These are phyloP conservation scores for Zoysia matrella DNA, from an alignment of 202 grass and related monocot species.

Conservation along the genomic window DNA sequence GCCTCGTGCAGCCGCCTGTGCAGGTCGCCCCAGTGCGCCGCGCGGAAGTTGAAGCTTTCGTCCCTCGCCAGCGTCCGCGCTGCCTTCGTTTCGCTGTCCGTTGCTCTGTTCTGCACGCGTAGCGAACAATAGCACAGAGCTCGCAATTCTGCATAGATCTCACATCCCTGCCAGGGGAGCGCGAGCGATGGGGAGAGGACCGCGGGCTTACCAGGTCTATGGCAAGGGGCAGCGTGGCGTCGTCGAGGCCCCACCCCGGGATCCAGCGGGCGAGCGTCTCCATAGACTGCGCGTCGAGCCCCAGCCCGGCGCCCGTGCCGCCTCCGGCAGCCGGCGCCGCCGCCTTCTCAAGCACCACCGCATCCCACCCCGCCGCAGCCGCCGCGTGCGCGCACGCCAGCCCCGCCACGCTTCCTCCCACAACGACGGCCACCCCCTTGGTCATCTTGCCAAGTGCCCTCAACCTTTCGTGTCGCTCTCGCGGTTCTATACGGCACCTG, in stretches of 20 bases:
- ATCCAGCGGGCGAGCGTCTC: conserved; percentile 68
- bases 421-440: conserved; percentile 60
- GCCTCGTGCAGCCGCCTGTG: conserved; percentile 3
- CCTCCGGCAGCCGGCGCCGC: conserved; percentile 49
- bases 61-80: conserved; percentile 71
- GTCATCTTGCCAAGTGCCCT: conserved; percentile 20
- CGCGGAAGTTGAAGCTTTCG: conserved; percentile 62
- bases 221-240: conserved; percentile 59
- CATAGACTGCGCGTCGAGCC: conserved; percentile 75
- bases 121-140: not conserved
- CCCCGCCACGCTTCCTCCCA: conserved; percentile 87
- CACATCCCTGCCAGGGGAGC: not conserved
- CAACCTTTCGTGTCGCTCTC: conserved; percentile 30
- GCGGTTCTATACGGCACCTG: conserved; percentile 18
- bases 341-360: conserved; percentile 77
- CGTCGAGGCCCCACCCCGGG: conserved; percentile 38
- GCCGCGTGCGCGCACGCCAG: conserved; percentile 77
- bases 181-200: not conserved
- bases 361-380: conserved; percentile 62
- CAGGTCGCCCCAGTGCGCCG: conserved; percentile 70
- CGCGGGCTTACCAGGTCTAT: conserved; percentile 66
- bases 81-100: conserved; percentile 66
- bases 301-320: conserved; percentile 83
- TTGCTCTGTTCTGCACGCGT: conserved; percentile 61
- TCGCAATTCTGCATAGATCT: not conserved